phyloP scores from a whole-genome alignment of 2,329 filamentous ascomycete genomes.

The Xylaria sp. region DNA sequence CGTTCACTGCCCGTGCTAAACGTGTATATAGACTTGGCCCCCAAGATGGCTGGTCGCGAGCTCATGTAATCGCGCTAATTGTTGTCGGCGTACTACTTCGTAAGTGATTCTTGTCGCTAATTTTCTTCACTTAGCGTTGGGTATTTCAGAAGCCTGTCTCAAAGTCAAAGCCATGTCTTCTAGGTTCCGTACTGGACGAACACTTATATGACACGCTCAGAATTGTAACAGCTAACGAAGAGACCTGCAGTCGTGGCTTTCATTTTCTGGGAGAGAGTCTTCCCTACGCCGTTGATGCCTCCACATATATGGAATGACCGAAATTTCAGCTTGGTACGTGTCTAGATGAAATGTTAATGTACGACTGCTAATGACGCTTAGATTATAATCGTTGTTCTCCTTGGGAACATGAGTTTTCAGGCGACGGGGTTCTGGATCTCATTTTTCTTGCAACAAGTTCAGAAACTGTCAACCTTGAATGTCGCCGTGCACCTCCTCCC shows the following conservation, averaged over 20 bases:
- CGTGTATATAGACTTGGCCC: constrained; percentile 58
- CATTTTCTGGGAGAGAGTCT: constrained; percentile 70
- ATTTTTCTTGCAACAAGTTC: constrained; percentile 72
- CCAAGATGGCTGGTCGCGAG: constrained; percentile 69
- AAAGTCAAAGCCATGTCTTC: neutral
- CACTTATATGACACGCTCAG: neutral
- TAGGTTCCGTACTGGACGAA: no score
- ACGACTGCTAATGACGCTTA: constrained; percentile 43
- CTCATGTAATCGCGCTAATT: constrained; percentile 71
- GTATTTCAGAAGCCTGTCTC: neutral
- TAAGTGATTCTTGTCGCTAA: neutral
- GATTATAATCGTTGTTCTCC: constrained; percentile 66
- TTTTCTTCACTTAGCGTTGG: neutral
- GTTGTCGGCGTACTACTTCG: constrained; percentile 66
- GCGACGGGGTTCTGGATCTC: constrained; percentile 71
- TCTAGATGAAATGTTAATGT: constrained; percentile 18
- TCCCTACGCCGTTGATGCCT: constrained; percentile 63
- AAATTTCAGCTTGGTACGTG: constrained; percentile 70
- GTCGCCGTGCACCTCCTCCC: constrained; percentile 74
- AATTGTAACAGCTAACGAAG: neutral
- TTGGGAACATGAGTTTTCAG: constrained; percentile 73
- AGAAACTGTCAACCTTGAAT: constrained; percentile 63
- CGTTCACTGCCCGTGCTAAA: constrained; percentile 27
- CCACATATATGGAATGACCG: constrained; percentile 68
- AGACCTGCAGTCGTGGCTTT: constrained; percentile 59